phyloP scores from a whole-genome alignment of 345 rosid species.

The Aquilaria yunnanensis region DNA sequence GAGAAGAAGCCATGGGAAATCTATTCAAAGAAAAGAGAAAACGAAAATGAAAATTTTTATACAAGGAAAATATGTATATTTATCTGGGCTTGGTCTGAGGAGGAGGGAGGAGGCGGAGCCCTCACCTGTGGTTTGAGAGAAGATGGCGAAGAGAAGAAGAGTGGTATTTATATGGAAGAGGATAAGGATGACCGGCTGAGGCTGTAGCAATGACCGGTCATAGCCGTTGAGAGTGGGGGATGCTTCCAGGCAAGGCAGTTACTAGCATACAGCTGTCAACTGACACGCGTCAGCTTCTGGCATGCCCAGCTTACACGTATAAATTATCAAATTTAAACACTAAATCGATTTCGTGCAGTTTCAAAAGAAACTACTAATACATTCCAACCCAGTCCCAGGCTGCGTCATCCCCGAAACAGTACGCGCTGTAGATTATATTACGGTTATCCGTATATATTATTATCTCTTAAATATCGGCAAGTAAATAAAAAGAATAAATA shows the following conservation, averaged over 20 bases:
- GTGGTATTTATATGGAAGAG: conserved; percentile 17
- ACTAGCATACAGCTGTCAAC: conserved; percentile 58
- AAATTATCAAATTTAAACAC: conserved; percentile 4
- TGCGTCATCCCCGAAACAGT: too few relatives aligned
- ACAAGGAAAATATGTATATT: not conserved
- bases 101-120: conserved; percentile 30
- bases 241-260: conserved; percentile 65
- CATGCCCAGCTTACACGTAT: conserved; percentile 37
- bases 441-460: too few relatives aligned
- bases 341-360: conserved; percentile 18
- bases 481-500: too few relatives aligned
- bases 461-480: too few relatives aligned
- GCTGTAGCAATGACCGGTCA: conserved; percentile 51
- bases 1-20: conserved; percentile 27
- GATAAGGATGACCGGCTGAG: conserved; percentile 46
- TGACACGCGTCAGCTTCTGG: conserved; percentile 42
- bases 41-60: not conserved
- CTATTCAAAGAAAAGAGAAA: not conserved
- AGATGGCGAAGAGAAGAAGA: conserved; percentile 4
- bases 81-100: not conserved
- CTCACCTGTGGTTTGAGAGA: conserved; percentile 21
- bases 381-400: not conserved
- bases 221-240: conserved; percentile 32
- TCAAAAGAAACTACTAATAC: conserved; percentile 3
- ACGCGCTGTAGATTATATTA: too few relatives aligned